Conservation (phyloP, 2,329 filamentous ascomycete genomes). For the Phyllosticta capitalensis region DNA sequence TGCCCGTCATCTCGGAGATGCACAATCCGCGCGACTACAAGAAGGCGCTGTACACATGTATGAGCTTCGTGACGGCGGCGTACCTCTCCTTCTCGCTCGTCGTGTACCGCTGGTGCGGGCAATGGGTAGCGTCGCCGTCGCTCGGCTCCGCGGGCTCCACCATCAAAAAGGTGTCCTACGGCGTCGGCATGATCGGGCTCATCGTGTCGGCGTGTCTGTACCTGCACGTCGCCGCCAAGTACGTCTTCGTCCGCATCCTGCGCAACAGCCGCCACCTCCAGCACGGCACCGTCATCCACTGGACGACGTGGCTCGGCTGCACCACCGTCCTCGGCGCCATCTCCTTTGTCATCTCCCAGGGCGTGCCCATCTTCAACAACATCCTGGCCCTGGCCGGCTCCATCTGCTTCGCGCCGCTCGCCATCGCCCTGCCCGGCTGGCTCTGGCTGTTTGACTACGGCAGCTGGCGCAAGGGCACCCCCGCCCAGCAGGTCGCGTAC, state of each 20-base stretch:
- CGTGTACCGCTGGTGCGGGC: slow-evolving; percentile 42
- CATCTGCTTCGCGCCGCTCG: slow-evolving; percentile 43
- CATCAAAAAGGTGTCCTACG: slow-evolving; percentile 44
- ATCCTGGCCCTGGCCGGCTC: slow-evolving; percentile 42
- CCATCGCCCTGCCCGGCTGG: slow-evolving; percentile 39
- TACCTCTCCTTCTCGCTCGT: slow-evolving; percentile 44
- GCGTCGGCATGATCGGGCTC: slow-evolving; percentile 42
- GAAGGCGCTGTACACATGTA: slow-evolving; percentile 51
- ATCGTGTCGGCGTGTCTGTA: slow-evolving; percentile 43
- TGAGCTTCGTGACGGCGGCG: slow-evolving; percentile 47
- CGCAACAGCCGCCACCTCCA: slow-evolving; percentile 38
- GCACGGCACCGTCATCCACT: slow-evolving; percentile 38
- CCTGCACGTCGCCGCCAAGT: slow-evolving; percentile 43
- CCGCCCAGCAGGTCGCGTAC: slow-evolving; percentile 29
- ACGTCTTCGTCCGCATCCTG: slow-evolving; percentile 43
- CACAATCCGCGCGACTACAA: slow-evolving; percentile 48
- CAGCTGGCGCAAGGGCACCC: slow-evolving; percentile 29
- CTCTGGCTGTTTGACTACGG: slow-evolving; percentile 44
- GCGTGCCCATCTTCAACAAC: slow-evolving; percentile 47
- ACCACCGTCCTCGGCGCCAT: slow-evolving; percentile 38
- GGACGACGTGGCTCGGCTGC: slow-evolving; percentile 39
- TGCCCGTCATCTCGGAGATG: slow-evolving; percentile 60
- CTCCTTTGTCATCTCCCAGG: slow-evolving; percentile 36
- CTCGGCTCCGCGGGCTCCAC: slow-evolving; percentile 37
- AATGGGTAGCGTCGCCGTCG: slow-evolving; percentile 37